Evolutionary conservation across 2,329 filamentous ascomycete species (phyloP), one percentile per base, ranked within the genome.

Genomic region (Trichocomaceae sp.): DNA sequence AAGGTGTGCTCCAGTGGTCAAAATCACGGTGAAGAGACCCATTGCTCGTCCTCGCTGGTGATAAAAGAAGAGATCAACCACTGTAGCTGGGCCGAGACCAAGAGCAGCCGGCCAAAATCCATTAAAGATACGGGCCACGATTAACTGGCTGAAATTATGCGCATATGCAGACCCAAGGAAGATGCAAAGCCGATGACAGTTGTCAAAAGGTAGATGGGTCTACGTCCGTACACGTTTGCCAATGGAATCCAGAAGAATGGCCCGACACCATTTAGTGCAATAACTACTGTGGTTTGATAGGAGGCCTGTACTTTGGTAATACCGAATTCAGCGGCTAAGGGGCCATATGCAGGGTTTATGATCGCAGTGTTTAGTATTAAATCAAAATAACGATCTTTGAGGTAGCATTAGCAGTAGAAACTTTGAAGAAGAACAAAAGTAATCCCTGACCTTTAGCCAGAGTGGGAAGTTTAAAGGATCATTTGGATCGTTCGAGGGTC

Each of bases 231-330:
- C 13, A 64, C 60, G 48, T 71, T 69, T 29, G 66, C 61, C 15
- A 72, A 51, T 1, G 69, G 66, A 19, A 62, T 61, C 60, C 60
- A 64, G 33, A 68, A 17, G 52, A 58, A 61, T 20, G 61, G 61
- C 13, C 57, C 61, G n/a, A 58, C 47, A 2, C 69, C 70, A 15
- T 63, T 66, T 47, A 68, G 66, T 29, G 67, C 59, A 47, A 72
- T 70, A 47, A 63, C 63, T 9, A 71, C 62, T 2, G 70, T 71
- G 20, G 68, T 61, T 54, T 66, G 59, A 39, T 70, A 70, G 3
- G 66, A 67, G 7, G 65, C 66, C 56, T 66, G 45, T 4, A 69
- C 65, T 0, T 63, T 57, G 10, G 63, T 65, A 47, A 67, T 67
- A 26, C 61, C n/a, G 57, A 70, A 69, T 13, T 64, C 61, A 33